Percentiles rank a stretch among this genome's conserved stretches.
phyloP scores from a whole-genome alignment of 441 rosid genomes.

The Gossypium lobatum region DNA sequence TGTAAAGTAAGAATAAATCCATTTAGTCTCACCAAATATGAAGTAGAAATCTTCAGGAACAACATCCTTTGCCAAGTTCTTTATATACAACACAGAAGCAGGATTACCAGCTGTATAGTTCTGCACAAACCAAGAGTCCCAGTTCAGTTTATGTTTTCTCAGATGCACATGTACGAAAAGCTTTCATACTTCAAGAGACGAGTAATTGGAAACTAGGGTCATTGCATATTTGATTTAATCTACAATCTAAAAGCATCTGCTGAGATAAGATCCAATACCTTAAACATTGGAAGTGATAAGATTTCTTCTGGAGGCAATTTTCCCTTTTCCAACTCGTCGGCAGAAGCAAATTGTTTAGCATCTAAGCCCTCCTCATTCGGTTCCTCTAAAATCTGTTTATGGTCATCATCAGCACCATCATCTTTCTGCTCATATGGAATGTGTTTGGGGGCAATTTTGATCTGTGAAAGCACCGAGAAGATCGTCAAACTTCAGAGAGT shows the following conservation, averaged over 20 bases:
- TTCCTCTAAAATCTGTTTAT: constrained; percentile 35
- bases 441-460: constrained; percentile 67
- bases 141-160: neutral
- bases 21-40: constrained; percentile 65
- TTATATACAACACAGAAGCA: constrained; percentile 70
- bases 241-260: constrained; percentile 7
- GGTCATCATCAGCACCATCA: constrained; percentile 32
- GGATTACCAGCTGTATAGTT: constrained; percentile 85
- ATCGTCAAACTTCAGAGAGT: neutral
- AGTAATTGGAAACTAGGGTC: neutral
- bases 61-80: constrained; percentile 90
- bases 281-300: constrained; percentile 86
- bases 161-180: neutral
- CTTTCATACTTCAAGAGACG: neutral
- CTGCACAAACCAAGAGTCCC: constrained; percentile 41
- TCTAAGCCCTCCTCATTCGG: constrained; percentile 34
- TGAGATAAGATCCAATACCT: constrained; percentile 39
- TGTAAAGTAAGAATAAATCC: neutral
- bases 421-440: constrained; percentile 46
- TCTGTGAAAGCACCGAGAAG: constrained; percentile 34
- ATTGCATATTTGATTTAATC: constrained; percentile 1
- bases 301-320: constrained; percentile 86
- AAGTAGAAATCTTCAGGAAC: constrained; percentile 70
- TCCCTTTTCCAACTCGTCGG: constrained; percentile 65
- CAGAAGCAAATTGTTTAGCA: constrained; percentile 44